phyloP scores from a whole-genome alignment of 306 rosid species.

The Cicer chorassanicum region DNA sequence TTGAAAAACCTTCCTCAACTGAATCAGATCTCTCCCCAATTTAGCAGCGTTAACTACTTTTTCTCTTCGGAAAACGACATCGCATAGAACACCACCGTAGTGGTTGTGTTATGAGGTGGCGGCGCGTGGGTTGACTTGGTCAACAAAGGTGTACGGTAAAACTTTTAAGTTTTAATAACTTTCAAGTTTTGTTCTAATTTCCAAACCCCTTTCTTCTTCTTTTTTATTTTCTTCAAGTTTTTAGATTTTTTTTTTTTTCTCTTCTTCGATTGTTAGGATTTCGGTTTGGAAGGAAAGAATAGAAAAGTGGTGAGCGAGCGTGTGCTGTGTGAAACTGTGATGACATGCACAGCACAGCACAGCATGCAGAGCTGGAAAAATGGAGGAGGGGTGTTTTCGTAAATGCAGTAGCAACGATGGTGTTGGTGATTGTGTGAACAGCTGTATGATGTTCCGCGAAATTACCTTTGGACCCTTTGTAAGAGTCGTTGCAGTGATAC shows the following conservation, averaged over 20 bases:
- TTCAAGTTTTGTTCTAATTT: background rate
- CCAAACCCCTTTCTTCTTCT: background rate
- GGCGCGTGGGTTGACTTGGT: constrained; percentile 63
- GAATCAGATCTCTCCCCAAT: constrained; percentile 52
- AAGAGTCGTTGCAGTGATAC: constrained; percentile 36
- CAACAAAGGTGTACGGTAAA: constrained; percentile 55
- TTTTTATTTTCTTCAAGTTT: background rate
- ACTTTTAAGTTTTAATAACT: background rate
- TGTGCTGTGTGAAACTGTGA: constrained; percentile 48
- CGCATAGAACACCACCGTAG: constrained; percentile 36
- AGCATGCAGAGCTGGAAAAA: constrained; percentile 43
- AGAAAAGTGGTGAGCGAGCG: constrained; percentile 35
- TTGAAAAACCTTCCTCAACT: constrained; percentile 33
- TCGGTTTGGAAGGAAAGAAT: constrained; percentile 6
- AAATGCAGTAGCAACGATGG: background rate
- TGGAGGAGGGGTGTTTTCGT: constrained; percentile 42
- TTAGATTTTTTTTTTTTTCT: background rate
- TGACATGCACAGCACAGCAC: constrained; percentile 19
- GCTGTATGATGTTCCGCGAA: constrained; percentile 33
- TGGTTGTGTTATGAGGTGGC: constrained; percentile 47
- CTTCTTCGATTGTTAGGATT: background rate
- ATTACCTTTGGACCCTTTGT: constrained; percentile 39
- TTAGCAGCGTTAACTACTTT: constrained; percentile 46
- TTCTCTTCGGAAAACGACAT: constrained; percentile 36
- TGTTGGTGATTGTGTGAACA: constrained; percentile 45